Conservation (phyloP, 192 early-diverging fungal genomes). For the Backusella westeae region DNA sequence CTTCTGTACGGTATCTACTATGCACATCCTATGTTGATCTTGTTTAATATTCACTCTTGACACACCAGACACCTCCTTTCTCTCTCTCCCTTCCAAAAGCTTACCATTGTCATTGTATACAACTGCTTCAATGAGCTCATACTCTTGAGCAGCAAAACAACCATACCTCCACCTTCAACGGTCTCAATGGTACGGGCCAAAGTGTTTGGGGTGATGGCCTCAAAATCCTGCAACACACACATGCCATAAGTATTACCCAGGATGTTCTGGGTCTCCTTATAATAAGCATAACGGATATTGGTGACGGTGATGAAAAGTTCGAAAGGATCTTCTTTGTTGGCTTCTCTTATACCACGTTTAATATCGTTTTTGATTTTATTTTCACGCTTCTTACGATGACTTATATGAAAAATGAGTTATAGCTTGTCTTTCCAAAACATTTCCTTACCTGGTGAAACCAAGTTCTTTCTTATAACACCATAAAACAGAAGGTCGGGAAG, state of each 20-base stretch:
- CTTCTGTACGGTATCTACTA: slow-evolving; percentile 90
- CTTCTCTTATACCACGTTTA: slow-evolving; percentile 84
- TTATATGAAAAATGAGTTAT: slow-evolving; percentile 19
- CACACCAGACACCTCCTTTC: too few relatives aligned
- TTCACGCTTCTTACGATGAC: slow-evolving; percentile 96
- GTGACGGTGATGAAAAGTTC: slow-evolving; percentile 96
- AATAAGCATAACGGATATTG: slow-evolving; percentile 97
- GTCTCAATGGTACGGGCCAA: slow-evolving; percentile 97
- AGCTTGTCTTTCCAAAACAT: background rate
- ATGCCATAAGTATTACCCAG: slow-evolving; percentile 98
- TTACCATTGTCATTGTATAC: slow-evolving; percentile 96
- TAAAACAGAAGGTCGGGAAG: slow-evolving; percentile 89
- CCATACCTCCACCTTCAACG: slow-evolving; percentile 95
- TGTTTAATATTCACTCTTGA: background rate
- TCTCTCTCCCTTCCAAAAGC: background rate
- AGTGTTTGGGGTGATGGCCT: slow-evolving; percentile 96
- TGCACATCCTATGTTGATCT: slow-evolving; percentile 78
- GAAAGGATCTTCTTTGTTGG: slow-evolving; percentile 97
- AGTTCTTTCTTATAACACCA: slow-evolving; percentile 99
- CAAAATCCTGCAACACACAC: slow-evolving; percentile 98
- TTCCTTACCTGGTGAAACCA: slow-evolving; percentile 73
- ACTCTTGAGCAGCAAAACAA: slow-evolving; percentile 89
- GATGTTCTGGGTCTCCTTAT: slow-evolving; percentile 99
- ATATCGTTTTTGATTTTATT: slow-evolving; percentile 95
- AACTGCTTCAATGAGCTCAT: slow-evolving; percentile 97